Evolutionary conservation across 2,329 filamentous ascomycete species (phyloP), one percentile per base, ranked within the genome.

Genomic region (Exophiala xenobiotica): DNA sequence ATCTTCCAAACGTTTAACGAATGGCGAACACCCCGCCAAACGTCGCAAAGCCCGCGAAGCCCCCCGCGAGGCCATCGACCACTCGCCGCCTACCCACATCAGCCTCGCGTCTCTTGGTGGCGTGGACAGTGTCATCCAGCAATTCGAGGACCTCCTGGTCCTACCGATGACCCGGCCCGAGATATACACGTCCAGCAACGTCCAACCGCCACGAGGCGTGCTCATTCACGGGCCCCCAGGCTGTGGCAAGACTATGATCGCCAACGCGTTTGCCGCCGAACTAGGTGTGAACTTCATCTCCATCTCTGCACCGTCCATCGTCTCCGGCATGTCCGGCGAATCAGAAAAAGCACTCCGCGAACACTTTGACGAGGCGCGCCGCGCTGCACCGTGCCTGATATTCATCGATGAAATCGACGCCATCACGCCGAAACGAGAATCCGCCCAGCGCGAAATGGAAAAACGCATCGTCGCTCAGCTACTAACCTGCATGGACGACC

Each of bases 391-490:
- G 0, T 95, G 90, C 63, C 77, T 99, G 4, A 79, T 99, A 3
- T 95, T 96, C 64, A 87, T 97, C 51, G 90, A 96, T 61, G 87
- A 96, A 61, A 88, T 97, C 46, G 91, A 99, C 68, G 86, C 87
- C 3, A 93, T 97, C 62, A 88, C 90, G 43, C 88, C 88, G 0
- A 95, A 95, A 67, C 79, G 87, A 49, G 89, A 95, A 57, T 88
- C 82, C 48, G 83, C 87, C 1, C 87, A 93, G 63, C 85, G 87
- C 63, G 90, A 96, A 59, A 92, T 95, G 82, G 90, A 96, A 66
- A 88, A 90, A 65, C 78, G 90, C 46, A 93, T 95, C 56, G 86
- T 95, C 9, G 82, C 84, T 1, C 88, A 95, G 64, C 82, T 97
- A 58, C 75, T 89, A 49, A 86, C 87, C 16, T 95, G 90, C 51